Percentiles rank a stretch among this genome's conserved stretches.
These are phyloP conservation scores for Populus simonii DNA, from an alignment of 345 rosid species.

Conservation along the genomic window DNA sequence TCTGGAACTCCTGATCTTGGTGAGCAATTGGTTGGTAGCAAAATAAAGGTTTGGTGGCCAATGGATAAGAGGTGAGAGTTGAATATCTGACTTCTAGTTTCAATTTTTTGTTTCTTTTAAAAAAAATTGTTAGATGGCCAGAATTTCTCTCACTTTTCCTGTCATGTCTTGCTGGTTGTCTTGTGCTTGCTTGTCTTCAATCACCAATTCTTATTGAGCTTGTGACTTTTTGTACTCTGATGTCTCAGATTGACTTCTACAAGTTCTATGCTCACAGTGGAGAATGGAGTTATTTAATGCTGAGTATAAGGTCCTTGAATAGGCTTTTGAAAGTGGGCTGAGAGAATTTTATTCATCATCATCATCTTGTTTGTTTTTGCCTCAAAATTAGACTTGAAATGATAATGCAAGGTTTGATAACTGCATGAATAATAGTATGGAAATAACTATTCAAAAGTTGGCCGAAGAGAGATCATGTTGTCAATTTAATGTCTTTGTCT, in stretches of 20 bases:
- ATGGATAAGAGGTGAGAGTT: slow-evolving; percentile 53
- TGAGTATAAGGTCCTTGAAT: neutral
- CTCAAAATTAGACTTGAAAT: neutral
- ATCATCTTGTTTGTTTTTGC: neutral
- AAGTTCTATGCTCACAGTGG: neutral
- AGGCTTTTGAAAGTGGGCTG: neutral
- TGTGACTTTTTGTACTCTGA: neutral
- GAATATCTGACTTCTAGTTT: slow-evolving; percentile 3
- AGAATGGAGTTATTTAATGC: neutral
- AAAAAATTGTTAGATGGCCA: neutral
- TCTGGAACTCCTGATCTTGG: slow-evolving; percentile 28
- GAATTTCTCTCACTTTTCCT: neutral
- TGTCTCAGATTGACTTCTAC: neutral
- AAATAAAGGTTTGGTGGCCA: slow-evolving; percentile 75
- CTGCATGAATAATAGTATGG: neutral
- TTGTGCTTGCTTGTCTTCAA: neutral
- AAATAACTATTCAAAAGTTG: neutral
- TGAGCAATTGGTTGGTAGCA: slow-evolving; percentile 48
- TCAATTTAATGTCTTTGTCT: neutral
- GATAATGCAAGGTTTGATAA: neutral
- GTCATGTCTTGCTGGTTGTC: slow-evolving; percentile 5
- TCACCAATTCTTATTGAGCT: neutral
- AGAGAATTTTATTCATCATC: neutral
- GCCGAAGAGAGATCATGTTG: neutral
- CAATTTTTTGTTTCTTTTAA: neutral